Evolutionary conservation across 495 filamentous ascomycete genomes (phyloP), one percentile per base, ranked within the genome.

Genomic region (Penicillium paradoxum): DNA sequence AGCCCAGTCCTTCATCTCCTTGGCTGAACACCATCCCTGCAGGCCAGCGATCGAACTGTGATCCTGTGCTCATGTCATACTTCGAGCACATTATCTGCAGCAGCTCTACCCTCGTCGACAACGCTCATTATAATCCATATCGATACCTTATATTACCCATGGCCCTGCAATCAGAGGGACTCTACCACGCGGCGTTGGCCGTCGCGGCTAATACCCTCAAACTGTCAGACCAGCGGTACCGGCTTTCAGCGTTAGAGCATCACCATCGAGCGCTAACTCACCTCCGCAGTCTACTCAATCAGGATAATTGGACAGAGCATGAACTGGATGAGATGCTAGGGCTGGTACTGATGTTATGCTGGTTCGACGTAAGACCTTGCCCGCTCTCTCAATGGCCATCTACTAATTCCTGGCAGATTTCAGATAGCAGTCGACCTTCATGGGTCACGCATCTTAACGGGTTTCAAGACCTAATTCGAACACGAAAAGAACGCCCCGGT

Each of bases 81-180:
- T 64, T 62, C 18, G 58, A 64, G 27, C 45, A 57, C 6, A 50
- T 57, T 1, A 59, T 66, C 11, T 64, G 60, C 58, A 64, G 64
- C 37, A 64, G 60, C 15, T 55, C 53, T 6, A 66, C 63, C 0
- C 45, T 66, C 19, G 47, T 64, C 34, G 60, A 64, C 33, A 60
- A 64, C 34, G 58, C 55, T 2, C 45, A 55, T 33, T 56, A 58
- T 24, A 66, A 64, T 22, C 60, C 63, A 9, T 64, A 66, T 52
- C 60, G 58, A 43, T 60, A 66, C 43, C 45, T 64, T 1, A 64
- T 66, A 43, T 48, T 66, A 4, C 63, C 60, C 10, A 66, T 66
- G 60, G 55, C 63, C 4, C 43, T 66, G 34, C 36, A 58, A 27
- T 63, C 57, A 2, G 43, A 66, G 45, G 57, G 60, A 1, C 49